Percentiles rank a stretch among this genome's conserved stretches.
phyloP scores from a whole-genome alignment of 495 filamentous ascomycete genomes.

The Penicillium pancosmium region DNA sequence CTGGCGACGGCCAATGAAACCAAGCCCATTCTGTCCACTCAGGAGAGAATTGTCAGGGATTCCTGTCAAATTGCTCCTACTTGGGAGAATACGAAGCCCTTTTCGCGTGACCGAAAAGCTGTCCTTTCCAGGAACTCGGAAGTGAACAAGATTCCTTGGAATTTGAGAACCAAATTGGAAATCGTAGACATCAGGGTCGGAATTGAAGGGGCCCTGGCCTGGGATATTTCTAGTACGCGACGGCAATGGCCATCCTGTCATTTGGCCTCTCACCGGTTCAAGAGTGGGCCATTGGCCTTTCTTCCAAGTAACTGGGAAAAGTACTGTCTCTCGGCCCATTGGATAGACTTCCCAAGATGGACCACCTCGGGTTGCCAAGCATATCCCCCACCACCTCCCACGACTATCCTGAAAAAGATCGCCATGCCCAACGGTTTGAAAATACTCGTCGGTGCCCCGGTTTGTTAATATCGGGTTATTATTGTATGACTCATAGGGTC shows the following conservation, averaged over 20 bases:
- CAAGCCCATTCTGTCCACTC: conserved; percentile 8
- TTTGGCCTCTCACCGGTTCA: conserved; percentile 30
- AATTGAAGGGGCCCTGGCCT: conserved; percentile 13
- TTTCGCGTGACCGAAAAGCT: conserved; percentile 20
- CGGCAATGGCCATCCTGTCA: conserved; percentile 21
- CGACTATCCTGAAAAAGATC: conserved; percentile 43
- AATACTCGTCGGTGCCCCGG: conserved; percentile 21
- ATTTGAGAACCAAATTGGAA: conserved; percentile 19
- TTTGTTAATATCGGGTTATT: conserved; percentile 25
- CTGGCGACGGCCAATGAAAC: conserved; percentile 20
- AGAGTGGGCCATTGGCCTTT: conserved; percentile 24
- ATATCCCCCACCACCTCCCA: conserved; percentile 56
- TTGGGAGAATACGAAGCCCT: conserved; percentile 16
- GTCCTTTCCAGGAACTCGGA: conserved; percentile 12
- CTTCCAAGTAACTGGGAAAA: conserved; percentile 56
- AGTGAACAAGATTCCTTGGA: conserved; percentile 21
- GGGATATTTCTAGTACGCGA: background rate
- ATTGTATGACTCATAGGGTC: conserved; percentile 50
- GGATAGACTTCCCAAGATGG: conserved; percentile 44
- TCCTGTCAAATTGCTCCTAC: conserved; percentile 12
- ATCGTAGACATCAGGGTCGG: conserved; percentile 20
- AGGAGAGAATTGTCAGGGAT: background rate
- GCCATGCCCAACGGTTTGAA: conserved; percentile 29
- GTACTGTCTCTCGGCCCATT: conserved; percentile 60
- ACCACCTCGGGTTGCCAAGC: conserved; percentile 48